Evolutionary conservation across 2,329 filamentous ascomycete genomes (phyloP).

Genomic region (Epichloe sp.): DNA sequence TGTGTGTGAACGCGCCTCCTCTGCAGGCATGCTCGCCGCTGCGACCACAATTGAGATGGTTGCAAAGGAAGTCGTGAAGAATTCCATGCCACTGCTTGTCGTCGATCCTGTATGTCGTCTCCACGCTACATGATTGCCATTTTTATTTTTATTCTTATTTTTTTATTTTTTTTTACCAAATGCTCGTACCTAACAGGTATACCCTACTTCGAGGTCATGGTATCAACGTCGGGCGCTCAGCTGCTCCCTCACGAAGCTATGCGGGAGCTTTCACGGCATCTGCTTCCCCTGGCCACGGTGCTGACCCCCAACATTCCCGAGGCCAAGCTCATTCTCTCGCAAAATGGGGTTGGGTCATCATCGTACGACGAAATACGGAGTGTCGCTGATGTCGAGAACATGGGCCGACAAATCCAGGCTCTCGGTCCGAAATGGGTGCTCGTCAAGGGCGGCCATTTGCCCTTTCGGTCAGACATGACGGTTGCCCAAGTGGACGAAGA

Average conservation of each 20-base stretch:
- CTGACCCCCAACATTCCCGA: slow-evolving; percentile 71
- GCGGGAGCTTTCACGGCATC: slow-evolving; percentile 38
- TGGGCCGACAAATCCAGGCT: slow-evolving; percentile 52
- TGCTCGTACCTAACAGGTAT: slow-evolving; percentile 1
- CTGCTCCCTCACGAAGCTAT: slow-evolving; percentile 56
- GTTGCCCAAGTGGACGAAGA: slow-evolving; percentile 47
- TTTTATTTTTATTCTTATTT: fast-evolving
- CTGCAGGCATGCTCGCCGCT: slow-evolving; percentile 25
- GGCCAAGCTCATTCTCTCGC: slow-evolving; percentile 49
- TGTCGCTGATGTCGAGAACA: slow-evolving; percentile 51
- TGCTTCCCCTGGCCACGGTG: slow-evolving; percentile 55
- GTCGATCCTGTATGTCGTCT: slow-evolving; percentile 23
- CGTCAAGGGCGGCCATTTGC: slow-evolving; percentile 83
- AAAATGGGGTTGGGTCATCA: slow-evolving; percentile 25
- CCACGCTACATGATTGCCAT: too few relatives aligned
- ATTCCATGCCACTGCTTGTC: slow-evolving; percentile 19
- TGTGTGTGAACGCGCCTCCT: background rate
- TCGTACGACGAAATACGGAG: slow-evolving; percentile 30
- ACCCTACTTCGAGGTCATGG: slow-evolving; percentile 59
- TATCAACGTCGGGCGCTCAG: slow-evolving; percentile 65
- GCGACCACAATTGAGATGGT: slow-evolving; percentile 25
- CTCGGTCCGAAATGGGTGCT: slow-evolving; percentile 72
- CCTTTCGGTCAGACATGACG: slow-evolving; percentile 51
- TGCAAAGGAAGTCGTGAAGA: slow-evolving; percentile 17
- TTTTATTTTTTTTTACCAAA: fast-evolving